Conservation (phyloP, 1,284 basidiomycete genomes). For the Lentinula novae-zelandiae region DNA sequence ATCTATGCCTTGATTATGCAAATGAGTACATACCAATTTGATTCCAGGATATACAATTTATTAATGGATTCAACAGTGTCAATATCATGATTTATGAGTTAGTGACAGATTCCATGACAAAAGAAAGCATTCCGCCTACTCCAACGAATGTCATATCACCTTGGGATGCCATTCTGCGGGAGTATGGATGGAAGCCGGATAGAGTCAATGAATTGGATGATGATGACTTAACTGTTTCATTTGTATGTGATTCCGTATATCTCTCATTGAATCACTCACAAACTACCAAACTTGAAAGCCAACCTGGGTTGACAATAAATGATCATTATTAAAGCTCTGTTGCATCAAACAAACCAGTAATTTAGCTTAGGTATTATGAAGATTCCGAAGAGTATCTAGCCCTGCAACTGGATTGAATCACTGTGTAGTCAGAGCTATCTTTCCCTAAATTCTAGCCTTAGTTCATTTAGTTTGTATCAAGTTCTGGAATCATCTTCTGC, state of each 20-base stretch:
- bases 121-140: neutral
- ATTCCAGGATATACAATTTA: neutral
- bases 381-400: too few relatives aligned
- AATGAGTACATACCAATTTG: conserved; percentile 22
- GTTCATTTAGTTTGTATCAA: too few relatives aligned
- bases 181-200: conserved; percentile 6
- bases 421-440: too few relatives aligned
- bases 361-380: too few relatives aligned
- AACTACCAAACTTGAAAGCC: too few relatives aligned
- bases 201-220: conserved; percentile 1
- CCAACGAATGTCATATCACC: neutral
- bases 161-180: conserved; percentile 1
- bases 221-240: neutral
- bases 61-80: neutral
- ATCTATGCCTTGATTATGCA: conserved; percentile 29
- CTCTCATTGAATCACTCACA: too few relatives aligned
- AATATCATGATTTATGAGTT: conserved; percentile 9
- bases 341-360: too few relatives aligned
- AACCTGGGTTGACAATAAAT: neutral
- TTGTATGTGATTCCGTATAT: neutral
- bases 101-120: neutral
- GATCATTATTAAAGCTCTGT: too few relatives aligned
- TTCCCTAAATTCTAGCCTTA: too few relatives aligned
- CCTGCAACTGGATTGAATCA: too few relatives aligned
- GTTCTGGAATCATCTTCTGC: too few relatives aligned